These are phyloP conservation scores for Aschersonia sp. DNA, from an alignment of 2,329 filamentous ascomycete species.

Conservation along the genomic window DNA sequence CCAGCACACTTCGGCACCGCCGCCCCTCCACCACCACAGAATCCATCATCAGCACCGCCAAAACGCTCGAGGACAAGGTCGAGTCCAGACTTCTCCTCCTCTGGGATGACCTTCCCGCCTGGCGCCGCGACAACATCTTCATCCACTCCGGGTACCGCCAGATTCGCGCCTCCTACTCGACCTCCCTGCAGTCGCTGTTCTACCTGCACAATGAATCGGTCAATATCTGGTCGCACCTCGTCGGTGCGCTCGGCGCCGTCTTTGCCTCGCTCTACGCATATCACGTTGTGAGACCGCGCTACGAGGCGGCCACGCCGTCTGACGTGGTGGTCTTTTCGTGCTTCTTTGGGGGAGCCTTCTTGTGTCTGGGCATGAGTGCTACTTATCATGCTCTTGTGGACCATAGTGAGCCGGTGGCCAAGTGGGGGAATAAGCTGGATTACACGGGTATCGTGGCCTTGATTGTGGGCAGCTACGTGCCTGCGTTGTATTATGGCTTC, in stretches of 20 bases:
- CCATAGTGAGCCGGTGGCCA: conserved; percentile 64
- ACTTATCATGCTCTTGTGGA: conserved; percentile 77
- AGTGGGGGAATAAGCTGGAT: conserved; percentile 83
- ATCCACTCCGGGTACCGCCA: conserved; percentile 40
- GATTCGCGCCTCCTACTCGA: conserved; percentile 30
- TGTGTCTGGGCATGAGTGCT: conserved; percentile 68
- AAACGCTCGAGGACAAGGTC: conserved; percentile 23
- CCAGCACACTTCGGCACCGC: conserved; percentile 9
- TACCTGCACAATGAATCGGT: conserved; percentile 47
- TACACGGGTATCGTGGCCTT: conserved; percentile 87
- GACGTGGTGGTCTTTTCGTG: conserved; percentile 64
- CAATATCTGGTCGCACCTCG: conserved; percentile 49
- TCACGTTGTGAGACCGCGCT: conserved; percentile 46
- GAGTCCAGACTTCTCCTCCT: conserved; percentile 28
- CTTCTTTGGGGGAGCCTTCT: conserved; percentile 63
- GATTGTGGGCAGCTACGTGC: conserved; percentile 85
- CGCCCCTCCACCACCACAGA: conserved; percentile 13
- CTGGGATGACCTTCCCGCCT: conserved; percentile 43
- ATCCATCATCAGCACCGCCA: conserved; percentile 12
- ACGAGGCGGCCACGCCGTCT: conserved; percentile 40
- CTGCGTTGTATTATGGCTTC: conserved; percentile 78
- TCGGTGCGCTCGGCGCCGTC: conserved; percentile 50
- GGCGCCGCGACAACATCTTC: conserved; percentile 46
- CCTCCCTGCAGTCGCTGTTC: conserved; percentile 31
- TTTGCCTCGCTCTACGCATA: conserved; percentile 38